These are phyloP conservation scores for Papiliotrema fonsecae DNA, from an alignment of 1,284 basidiomycete species.

Conservation along the genomic window DNA sequence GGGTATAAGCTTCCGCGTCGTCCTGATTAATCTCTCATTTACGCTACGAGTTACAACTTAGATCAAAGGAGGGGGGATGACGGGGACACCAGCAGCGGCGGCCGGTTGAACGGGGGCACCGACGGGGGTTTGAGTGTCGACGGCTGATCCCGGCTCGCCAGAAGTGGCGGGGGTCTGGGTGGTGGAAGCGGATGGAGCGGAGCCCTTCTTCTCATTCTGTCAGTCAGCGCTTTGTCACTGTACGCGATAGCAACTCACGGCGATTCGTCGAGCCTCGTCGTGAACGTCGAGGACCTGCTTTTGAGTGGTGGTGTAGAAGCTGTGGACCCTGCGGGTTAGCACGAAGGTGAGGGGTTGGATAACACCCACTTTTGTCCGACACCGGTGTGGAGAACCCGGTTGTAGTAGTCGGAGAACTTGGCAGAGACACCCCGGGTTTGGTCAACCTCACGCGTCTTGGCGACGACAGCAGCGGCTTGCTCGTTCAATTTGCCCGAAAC, in stretches of 20 bases:
- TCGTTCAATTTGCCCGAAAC: slow-evolving; percentile 65
- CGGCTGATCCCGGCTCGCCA: slow-evolving; percentile 14
- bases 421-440: slow-evolving; percentile 72
- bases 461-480: slow-evolving; percentile 53
- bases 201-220: slow-evolving; percentile 40
- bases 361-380: slow-evolving; percentile 60
- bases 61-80: no score
- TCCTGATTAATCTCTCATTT: not conserved
- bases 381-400: slow-evolving; percentile 65
- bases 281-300: slow-evolving; percentile 60
- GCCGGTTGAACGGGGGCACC: no score
- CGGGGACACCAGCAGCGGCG: slow-evolving; percentile 12
- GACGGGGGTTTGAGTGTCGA: slow-evolving; percentile 7
- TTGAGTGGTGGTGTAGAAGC: slow-evolving; percentile 63
- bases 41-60: not conserved
- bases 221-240: not conserved
- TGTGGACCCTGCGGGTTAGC: slow-evolving; percentile 37
- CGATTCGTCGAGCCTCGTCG: slow-evolving; percentile 53
- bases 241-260: slow-evolving; percentile 27
- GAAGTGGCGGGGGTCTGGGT: slow-evolving; percentile 12
- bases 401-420: slow-evolving; percentile 70
- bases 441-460: slow-evolving; percentile 68
- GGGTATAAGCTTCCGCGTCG: no score
- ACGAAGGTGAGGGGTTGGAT: not conserved
- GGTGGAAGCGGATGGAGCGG: slow-evolving; percentile 9